These are phyloP conservation scores for Rhodosporidiobolus odoratus DNA, from an alignment of 768 basidiomycete genomes.

Conservation along the genomic window DNA sequence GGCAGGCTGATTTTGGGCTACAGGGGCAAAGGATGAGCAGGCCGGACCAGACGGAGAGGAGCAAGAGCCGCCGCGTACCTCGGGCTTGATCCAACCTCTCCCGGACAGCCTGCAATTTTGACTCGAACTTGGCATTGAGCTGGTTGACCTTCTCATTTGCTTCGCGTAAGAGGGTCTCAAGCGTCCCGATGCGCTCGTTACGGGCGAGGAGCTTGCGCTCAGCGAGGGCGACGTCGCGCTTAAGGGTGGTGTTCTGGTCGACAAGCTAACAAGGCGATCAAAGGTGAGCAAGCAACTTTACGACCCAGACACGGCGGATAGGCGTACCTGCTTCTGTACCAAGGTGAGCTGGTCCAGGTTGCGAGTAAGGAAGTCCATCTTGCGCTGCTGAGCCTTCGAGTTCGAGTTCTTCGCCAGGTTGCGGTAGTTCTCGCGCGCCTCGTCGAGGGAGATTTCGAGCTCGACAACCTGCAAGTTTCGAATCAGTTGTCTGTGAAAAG, in stretches of 20 bases:
- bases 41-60: too few species aligned
- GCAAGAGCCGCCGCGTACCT: slow-evolving; percentile 56
- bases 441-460: slow-evolving; percentile 95
- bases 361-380: slow-evolving; percentile 96
- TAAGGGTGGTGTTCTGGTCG: slow-evolving; percentile 92
- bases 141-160: slow-evolving; percentile 85
- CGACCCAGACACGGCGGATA: background rate
- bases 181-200: slow-evolving; percentile 94
- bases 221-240: slow-evolving; percentile 94
- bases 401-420: slow-evolving; percentile 97
- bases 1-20: slow-evolving; percentile 72
- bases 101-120: slow-evolving; percentile 82
- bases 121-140: slow-evolving; percentile 93
- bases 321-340: slow-evolving; percentile 87
- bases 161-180: slow-evolving; percentile 86
- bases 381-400: slow-evolving; percentile 96
- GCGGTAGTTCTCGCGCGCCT: slow-evolving; percentile 98
- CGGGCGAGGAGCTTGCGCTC: slow-evolving; percentile 93
- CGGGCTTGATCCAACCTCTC: slow-evolving; percentile 87
- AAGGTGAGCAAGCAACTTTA: background rate
- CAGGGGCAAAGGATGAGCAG: background rate
- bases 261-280: slow-evolving; percentile 64
- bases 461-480: slow-evolving; percentile 75
- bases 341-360: slow-evolving; percentile 90
- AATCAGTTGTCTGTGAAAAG: background rate